phyloP scores from a whole-genome alignment of 179 eudicot species.

The Patellifolia procumbens region DNA sequence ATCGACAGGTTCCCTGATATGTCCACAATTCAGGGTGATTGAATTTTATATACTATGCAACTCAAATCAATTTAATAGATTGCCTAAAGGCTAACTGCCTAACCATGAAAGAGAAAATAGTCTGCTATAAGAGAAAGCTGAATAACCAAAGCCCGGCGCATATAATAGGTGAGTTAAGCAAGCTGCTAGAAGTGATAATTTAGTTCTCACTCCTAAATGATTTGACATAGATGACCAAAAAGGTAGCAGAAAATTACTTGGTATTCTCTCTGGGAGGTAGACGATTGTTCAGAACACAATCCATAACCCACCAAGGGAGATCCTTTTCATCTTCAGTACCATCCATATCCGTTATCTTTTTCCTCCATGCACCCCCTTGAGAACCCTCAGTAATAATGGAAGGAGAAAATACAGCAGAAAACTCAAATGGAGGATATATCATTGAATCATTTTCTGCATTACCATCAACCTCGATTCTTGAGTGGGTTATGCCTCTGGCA shows the following conservation, averaged over 20 bases:
- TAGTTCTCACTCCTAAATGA: conserved; percentile 1
- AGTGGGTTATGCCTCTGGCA: conserved; percentile 50
- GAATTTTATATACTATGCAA: too few relatives aligned
- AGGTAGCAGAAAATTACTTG: conserved; percentile 56
- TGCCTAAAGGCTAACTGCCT: too few relatives aligned
- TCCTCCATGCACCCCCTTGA: conserved; percentile 94
- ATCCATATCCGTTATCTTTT: conserved; percentile 78
- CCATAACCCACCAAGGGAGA: conserved; percentile 95
- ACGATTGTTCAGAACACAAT: conserved; percentile 85
- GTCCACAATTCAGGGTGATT: too few relatives aligned
- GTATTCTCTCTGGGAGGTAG: conserved; percentile 95
- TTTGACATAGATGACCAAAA: conserved; percentile 1
- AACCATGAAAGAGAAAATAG: not conserved
- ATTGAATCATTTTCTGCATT: conserved; percentile 68
- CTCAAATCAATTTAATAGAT: not conserved
- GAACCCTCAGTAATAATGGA: conserved; percentile 95
- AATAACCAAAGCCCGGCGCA: not conserved
- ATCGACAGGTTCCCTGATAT: too few relatives aligned
- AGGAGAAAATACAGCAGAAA: conserved; percentile 77
- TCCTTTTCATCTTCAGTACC: conserved; percentile 96
- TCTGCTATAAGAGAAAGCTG: not conserved
- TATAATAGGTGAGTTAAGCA: not conserved
- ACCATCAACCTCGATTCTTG: conserved; percentile 75
- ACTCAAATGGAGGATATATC: conserved; percentile 90
- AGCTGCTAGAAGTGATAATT: not conserved